Base-by-base conservation (phyloP, 371 early-diverging fungal species). In the Quaeritorhiza haematococci region DNA sequence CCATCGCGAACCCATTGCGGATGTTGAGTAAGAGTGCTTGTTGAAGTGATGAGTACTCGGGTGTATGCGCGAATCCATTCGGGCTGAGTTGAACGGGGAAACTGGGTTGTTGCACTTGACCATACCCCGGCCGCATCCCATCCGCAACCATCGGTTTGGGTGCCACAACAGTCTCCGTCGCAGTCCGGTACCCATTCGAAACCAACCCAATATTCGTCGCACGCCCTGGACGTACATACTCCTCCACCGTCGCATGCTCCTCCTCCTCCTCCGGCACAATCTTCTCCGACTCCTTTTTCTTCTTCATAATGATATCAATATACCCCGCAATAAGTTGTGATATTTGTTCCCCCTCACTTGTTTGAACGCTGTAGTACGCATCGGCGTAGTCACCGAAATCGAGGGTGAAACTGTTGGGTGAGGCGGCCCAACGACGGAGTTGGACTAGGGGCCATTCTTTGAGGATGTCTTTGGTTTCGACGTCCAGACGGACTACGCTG, bases 301-400 rank as follows among this genome's bases (percentile, higher is more conserved):
- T 76, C 62, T 78, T 81, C 32, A 83, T 42, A 49, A 79, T 76
- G 34, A 83, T 83, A 55, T 81, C 83, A 68, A 83, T 81, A 61
- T 83, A 83, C 1, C 83, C 83, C 0, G 72, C 59, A 58, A 83
- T 81, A 6, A 80, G 67, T 52, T 74, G 75, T 8, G 80, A 78
- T 13, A 83, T 79, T 48, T 71, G 66, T 45, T 80, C 81, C 24
- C 83, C 83, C 55, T 81, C 81, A 0, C 43, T 43, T 3, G 83
- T 80, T 45, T 79, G 68, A 8, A 83, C 79, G n/a, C 64, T 64
- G 58, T 80, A 81, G 48, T 74, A 79, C 0, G 64, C 53, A 29
- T 80, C 71, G 5, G 69, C 67, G 52, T 81, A 75, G 49, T 79
- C 79, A 15, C 83, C 83, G 51, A 83, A 78, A 58, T 83, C 83